Conservation (phyloP, 2,329 filamentous ascomycete genomes). For the Pseudogymnoascus sp. region DNA sequence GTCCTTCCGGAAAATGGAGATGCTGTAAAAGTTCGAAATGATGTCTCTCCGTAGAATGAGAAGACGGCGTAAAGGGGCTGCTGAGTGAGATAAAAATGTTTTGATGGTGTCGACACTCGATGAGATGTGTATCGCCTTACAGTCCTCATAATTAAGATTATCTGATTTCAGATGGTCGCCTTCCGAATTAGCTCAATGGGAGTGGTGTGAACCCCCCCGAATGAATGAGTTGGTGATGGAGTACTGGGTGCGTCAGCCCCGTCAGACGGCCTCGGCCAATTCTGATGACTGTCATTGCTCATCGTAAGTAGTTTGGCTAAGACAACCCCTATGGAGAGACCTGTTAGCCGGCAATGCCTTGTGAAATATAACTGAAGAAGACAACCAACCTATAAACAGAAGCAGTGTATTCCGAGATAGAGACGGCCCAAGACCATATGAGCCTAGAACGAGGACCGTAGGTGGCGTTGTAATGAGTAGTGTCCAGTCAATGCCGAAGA, state of each 20-base stretch:
- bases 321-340: background rate
- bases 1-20: background rate
- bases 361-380: background rate
- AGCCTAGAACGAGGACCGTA: background rate
- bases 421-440: background rate
- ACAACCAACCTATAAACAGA: background rate
- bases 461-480: background rate
- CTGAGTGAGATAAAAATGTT: background rate
- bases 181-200: background rate
- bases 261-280: background rate
- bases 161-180: background rate
- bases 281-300: background rate
- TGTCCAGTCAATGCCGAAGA: background rate
- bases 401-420: background rate
- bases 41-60: background rate
- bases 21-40: background rate
- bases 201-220: background rate
- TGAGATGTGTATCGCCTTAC: background rate
- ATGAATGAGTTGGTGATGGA: background rate
- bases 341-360: background rate
- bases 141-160: background rate
- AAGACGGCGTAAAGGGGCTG: background rate
- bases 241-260: background rate
- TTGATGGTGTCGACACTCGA: background rate
- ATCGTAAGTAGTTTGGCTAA: background rate